Base-by-base conservation (phyloP, 2,329 filamentous ascomycete species). In the Epichloe gansuensis region DNA sequence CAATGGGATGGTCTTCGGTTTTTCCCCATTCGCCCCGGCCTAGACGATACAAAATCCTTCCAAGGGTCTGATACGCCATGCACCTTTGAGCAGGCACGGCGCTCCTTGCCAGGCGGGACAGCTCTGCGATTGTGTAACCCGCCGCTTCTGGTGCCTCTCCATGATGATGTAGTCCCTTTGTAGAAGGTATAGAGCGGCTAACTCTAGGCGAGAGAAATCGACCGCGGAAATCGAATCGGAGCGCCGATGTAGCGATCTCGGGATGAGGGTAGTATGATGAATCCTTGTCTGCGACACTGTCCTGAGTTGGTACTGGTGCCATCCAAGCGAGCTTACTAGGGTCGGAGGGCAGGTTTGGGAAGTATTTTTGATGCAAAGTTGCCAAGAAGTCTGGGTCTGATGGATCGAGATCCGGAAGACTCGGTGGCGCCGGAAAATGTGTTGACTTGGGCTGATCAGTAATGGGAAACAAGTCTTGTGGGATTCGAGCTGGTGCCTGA, bases 321-420 rank as follows among this genome's bases (percentile, higher is more conserved):
- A 97, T 93, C 91, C 91, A 98, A 21, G 88, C 87, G 4, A 96
- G 80, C 51, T 88, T 85, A 54, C 84, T 83, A 0, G 91, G 90
- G 67, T 96, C 88, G 52, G 90, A 82, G 2, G 91, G 82, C 1
- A 95, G 83, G 56, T 83, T 81, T 12, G 93, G 91, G 69, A 96
- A 98, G 77, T 95, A 98, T 68, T 96, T 95, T 23, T 82, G 72
- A 74, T 95, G 91, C 5, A 98, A 81, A 53, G 88, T 85, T 46
- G 80, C 71, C 54, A 97, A 82, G 71, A 97, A 97, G 63, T 88
- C 76, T 0, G 88, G 85, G 54, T 91, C 88, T 39, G 81, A 75
- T 0, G 91, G 90, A 65, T 97, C 88, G 57, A 97, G 84, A 54
- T 89, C 84, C 11, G 86, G 86, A 5, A 77, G 67, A 43, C 63